Evolutionary conservation across 75 land plant species (phyloP).

Genomic region (Selaginella moellendorffii): DNA sequence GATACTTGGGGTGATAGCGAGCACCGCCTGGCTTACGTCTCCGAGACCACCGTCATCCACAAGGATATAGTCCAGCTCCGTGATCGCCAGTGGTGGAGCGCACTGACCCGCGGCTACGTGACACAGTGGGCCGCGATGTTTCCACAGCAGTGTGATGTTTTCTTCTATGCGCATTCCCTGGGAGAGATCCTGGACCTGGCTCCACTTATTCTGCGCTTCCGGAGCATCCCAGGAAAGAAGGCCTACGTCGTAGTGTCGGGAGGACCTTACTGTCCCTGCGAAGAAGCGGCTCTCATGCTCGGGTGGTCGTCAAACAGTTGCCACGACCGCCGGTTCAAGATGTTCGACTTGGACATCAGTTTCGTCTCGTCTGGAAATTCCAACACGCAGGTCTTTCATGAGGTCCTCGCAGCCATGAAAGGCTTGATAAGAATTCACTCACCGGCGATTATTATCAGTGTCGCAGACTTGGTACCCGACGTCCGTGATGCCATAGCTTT

Average conservation of each 20-base stretch:
- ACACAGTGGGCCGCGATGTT: constrained; percentile 98
- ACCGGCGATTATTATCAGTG: constrained; percentile 67
- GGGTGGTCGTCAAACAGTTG: constrained; percentile 61
- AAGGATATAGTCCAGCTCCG: constrained; percentile 70
- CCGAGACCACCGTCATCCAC: constrained; percentile 94
- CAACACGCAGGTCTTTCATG: constrained; percentile 24
- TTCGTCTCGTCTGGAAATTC: neutral
- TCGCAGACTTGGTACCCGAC: constrained; percentile 38
- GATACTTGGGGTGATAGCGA: constrained; percentile 99
- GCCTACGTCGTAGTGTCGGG: constrained; percentile 79
- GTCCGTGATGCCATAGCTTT: constrained; percentile 61
- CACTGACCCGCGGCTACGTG: constrained; percentile 69
- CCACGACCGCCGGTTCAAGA: constrained; percentile 79
- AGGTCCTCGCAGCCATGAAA: constrained; percentile 64
- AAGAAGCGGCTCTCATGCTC: constrained; percentile 52
- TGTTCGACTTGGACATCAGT: constrained; percentile 65
- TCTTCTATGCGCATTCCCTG: constrained; percentile 82
- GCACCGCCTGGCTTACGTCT: constrained; percentile 89
- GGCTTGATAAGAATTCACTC: constrained; percentile 77
- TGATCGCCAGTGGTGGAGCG: constrained; percentile 97
- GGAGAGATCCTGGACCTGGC: constrained; percentile 55
- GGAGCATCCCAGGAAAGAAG: constrained; percentile 61
- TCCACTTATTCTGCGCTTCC: constrained; percentile 73
- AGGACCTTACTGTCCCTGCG: constrained; percentile 68
- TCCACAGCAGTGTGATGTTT: constrained; percentile 81